Conservation (phyloP, 1,284 basidiomycete species). For the Anthracocystis setariae region DNA sequence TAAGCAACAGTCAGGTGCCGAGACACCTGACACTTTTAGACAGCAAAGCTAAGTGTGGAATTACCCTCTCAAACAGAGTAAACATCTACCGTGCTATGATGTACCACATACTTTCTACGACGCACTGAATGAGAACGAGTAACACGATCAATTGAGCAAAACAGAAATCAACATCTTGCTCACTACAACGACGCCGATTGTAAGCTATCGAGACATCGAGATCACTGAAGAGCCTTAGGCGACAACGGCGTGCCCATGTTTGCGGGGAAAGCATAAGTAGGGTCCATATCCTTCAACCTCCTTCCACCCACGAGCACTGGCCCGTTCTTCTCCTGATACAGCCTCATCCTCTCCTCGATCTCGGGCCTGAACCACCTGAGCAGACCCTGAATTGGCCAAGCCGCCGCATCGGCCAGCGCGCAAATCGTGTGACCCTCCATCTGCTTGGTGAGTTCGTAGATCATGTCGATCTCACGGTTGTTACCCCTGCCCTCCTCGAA, state of each 20-base stretch:
- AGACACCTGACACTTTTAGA: too few species aligned
- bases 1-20: too few species aligned
- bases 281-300: slow-evolving; percentile 78
- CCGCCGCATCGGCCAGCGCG: slow-evolving; percentile 94
- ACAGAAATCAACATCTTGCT: neutral
- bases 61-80: too few species aligned
- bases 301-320: slow-evolving; percentile 88
- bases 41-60: too few species aligned
- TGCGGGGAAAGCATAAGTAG: slow-evolving; percentile 81
- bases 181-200: neutral
- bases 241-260: slow-evolving; percentile 73
- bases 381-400: slow-evolving; percentile 95
- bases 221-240: slow-evolving; percentile 40
- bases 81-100: too few species aligned
- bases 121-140: too few species aligned
- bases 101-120: too few species aligned
- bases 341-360: slow-evolving; percentile 82
- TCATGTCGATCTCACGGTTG: slow-evolving; percentile 94
- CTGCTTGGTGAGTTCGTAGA: slow-evolving; percentile 75
- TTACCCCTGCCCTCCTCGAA: slow-evolving; percentile 89
- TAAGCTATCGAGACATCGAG: neutral
- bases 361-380: slow-evolving; percentile 89
- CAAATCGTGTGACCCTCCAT: slow-evolving; percentile 88
- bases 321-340: slow-evolving; percentile 82
- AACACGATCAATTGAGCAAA: neutral